Percentiles rank a stretch among this genome's conserved stretches.
These are phyloP conservation scores for Leptographium galeiforme DNA, from an alignment of 2,329 filamentous ascomycete species.

Conservation along the genomic window DNA sequence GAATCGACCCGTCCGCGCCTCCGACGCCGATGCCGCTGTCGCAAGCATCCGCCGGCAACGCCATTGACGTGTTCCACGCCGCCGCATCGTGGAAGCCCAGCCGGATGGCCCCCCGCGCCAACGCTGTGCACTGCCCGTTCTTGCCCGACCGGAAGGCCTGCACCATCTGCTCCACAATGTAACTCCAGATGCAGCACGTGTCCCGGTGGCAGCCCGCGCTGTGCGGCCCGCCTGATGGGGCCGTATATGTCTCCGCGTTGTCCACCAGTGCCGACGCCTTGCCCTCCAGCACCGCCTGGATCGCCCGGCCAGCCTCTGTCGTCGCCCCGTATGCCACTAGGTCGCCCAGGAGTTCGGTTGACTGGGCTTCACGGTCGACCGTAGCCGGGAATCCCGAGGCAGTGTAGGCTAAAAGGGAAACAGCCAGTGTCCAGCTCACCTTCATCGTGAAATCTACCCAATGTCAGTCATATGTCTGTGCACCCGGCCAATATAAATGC, in stretches of 20 bases:
- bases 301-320: constrained; percentile 20
- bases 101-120: constrained; percentile 29
- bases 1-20: constrained; percentile 32
- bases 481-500: too few species aligned
- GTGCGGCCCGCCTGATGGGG: constrained; percentile 6
- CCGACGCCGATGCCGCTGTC: constrained; percentile 4
- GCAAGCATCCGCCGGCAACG: background rate
- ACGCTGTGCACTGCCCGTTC: constrained; percentile 10
- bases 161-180: constrained; percentile 23
- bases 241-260: constrained; percentile 10
- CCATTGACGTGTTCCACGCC: constrained; percentile 21
- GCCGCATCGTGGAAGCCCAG: constrained; percentile 34
- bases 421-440: background rate
- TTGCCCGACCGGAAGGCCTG: constrained; percentile 16
- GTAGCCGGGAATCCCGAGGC: too few species aligned
- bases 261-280: constrained; percentile 10
- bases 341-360: constrained; percentile 22
- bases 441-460: too few species aligned
- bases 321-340: constrained; percentile 20
- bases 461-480: too few species aligned
- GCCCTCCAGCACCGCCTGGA: constrained; percentile 22
- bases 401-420: background rate
- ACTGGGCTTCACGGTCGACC: background rate
- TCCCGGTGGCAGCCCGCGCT: constrained; percentile 15
- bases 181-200: constrained; percentile 25